These are phyloP conservation scores for Candida saitoana DNA, from an alignment of 805 yeast species.

Conservation along the genomic window DNA sequence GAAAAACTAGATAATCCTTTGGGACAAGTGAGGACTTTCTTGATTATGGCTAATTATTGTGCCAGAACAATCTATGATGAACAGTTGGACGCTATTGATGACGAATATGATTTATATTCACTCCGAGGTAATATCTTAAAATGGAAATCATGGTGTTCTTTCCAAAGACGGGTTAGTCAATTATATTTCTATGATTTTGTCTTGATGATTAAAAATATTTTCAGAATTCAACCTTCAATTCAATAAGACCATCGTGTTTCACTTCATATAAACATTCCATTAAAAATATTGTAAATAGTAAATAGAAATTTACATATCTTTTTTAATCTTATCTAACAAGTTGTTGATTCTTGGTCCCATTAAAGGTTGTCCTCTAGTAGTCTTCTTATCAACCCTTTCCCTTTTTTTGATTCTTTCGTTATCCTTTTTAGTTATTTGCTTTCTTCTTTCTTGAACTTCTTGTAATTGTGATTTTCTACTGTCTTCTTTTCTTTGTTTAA, in stretches of 20 bases:
- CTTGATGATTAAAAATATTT: slow-evolving; percentile 17
- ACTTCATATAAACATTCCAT: too few species aligned
- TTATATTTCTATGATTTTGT: slow-evolving; percentile 32
- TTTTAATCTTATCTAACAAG: slow-evolving; percentile 70
- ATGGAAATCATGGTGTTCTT: slow-evolving; percentile 29
- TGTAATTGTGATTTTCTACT: slow-evolving; percentile 37
- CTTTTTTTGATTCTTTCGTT: slow-evolving; percentile 42
- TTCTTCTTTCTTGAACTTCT: slow-evolving; percentile 34
- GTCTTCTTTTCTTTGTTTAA: slow-evolving; percentile 44
- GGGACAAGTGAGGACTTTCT: slow-evolving; percentile 82
- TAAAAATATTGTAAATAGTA: too few species aligned
- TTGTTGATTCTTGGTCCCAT: slow-evolving; percentile 87
- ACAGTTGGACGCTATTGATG: slow-evolving; percentile 39
- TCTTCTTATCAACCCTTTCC: slow-evolving; percentile 43
- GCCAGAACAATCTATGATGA: slow-evolving; percentile 76
- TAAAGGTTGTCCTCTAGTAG: slow-evolving; percentile 78
- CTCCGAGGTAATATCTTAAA: slow-evolving; percentile 13
- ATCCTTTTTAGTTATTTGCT: slow-evolving; percentile 32
- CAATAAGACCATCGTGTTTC: too few species aligned
- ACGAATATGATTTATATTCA: slow-evolving; percentile 16
- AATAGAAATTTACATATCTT: slow-evolving; percentile 31
- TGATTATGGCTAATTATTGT: slow-evolving; percentile 88
- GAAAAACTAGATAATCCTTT: slow-evolving; percentile 76
- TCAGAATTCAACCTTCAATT: slow-evolving; percentile 1
- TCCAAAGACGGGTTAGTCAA: slow-evolving; percentile 28